Base-by-base conservation (phyloP, 371 early-diverging fungal species). In the Fennellomyces sp. region DNA sequence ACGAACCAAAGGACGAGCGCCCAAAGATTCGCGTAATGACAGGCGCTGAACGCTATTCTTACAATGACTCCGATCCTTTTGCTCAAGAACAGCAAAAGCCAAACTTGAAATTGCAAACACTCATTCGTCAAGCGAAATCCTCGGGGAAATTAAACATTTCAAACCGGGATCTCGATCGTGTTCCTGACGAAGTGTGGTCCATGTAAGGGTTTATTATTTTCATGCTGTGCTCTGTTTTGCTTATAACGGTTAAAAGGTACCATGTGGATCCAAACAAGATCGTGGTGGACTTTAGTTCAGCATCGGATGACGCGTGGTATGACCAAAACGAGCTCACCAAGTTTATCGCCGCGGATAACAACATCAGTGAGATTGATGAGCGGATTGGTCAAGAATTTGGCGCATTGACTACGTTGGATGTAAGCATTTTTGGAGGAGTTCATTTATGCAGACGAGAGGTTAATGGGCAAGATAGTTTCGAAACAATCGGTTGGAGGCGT, bases 81-180 rank as follows among this genome's bases (percentile, higher is more conserved):
- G 65, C 58, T 36, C 38, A 41, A 12, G 57, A 52, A n/a, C 19
- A 56, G 7, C 35, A 63, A 8, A 58, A 31, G 45, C 60, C 56
- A 8, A 60, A 56, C 17, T 56, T 67, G 53, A 81, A 68, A 26
- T 50, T 76, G 29, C 59, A 68, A 47, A 54, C 69, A 0, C 50
- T 78, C 1, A 70, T 78, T n/a, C 69, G 68, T 12, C 76, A 75
- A 62, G 76, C 80, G 6, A 76, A 78, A 38, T 50, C 64, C 1
- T 64, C 69, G 55, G 92, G 93, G 15, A 84, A 79, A 52, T 74
- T 95, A 31, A 89, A 91, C 62, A 71, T 95, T 15, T 85, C 91
- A 19, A 83, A 80, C 64, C 81, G 89, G 56, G 67, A 70, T 23
- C 70, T 95, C 50, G 72, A 73, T 0, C 73, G 64, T 8, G 66